These are phyloP conservation scores for Eutrema salsugineum DNA, from an alignment of 441 rosid species.

Conservation along the genomic window DNA sequence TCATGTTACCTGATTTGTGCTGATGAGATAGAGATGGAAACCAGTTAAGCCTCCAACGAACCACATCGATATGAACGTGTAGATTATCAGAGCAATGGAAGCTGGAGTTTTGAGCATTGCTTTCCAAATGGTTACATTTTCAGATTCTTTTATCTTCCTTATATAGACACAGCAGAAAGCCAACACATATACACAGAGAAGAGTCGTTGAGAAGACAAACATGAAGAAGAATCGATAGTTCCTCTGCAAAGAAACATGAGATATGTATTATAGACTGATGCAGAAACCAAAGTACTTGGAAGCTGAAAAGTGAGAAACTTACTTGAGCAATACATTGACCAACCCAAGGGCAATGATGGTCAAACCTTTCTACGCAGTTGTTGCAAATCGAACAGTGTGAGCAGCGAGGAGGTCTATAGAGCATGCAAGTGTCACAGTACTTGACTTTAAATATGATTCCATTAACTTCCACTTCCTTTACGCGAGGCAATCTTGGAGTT, in stretches of 20 bases:
- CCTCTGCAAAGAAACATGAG: slow-evolving; percentile 41
- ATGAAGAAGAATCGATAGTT: slow-evolving; percentile 71
- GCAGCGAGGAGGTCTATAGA: slow-evolving; percentile 67
- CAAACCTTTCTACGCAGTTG: slow-evolving; percentile 67
- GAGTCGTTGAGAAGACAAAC: slow-evolving; percentile 57
- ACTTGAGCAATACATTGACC: slow-evolving; percentile 56
- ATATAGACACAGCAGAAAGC: slow-evolving; percentile 52
- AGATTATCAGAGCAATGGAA: slow-evolving; percentile 49
- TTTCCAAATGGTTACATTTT: slow-evolving; percentile 44
- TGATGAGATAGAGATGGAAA: slow-evolving; percentile 64
- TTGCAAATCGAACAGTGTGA: slow-evolving; percentile 78
- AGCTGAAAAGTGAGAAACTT: no score
- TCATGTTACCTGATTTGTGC: slow-evolving; percentile 57
- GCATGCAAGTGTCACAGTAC: slow-evolving; percentile 76
- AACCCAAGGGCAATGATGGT: slow-evolving; percentile 81
- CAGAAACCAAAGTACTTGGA: no score
- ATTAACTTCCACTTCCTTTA: slow-evolving; percentile 59
- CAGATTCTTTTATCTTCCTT: slow-evolving; percentile 42
- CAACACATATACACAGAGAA: slow-evolving; percentile 57
- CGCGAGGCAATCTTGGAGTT: slow-evolving; percentile 37
- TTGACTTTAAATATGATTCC: slow-evolving; percentile 53
- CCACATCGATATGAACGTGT: slow-evolving; percentile 54
- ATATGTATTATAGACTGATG: background rate
- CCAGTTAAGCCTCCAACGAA: slow-evolving; percentile 66
- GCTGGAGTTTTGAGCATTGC: slow-evolving; percentile 59